Conservation (phyloP, 192 early-diverging fungal species). For the Coemansia sp. region DNA sequence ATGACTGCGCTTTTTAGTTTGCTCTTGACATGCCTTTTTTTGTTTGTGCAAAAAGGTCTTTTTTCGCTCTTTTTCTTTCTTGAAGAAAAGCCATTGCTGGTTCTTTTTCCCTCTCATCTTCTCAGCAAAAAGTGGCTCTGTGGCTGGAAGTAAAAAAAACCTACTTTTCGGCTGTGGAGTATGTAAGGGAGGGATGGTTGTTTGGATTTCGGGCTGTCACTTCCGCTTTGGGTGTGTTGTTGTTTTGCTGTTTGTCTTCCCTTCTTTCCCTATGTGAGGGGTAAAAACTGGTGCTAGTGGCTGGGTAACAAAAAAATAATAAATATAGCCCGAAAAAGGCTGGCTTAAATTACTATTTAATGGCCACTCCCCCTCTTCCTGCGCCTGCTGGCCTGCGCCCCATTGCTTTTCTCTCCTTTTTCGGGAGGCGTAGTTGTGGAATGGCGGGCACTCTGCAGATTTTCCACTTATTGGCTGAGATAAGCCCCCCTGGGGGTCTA, state of each 20-base stretch:
- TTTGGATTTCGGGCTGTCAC: not conserved
- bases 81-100: not conserved
- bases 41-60: not conserved
- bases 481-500: not conserved
- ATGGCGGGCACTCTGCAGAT: not conserved
- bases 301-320: not conserved
- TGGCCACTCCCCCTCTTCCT: not conserved
- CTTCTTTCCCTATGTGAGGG: not conserved
- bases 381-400: constrained; percentile 3
- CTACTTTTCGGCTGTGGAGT: not conserved
- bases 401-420: not conserved
- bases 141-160: not conserved
- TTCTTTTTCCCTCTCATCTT: not conserved
- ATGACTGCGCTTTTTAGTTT: not conserved
- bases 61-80: not conserved
- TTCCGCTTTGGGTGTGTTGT: not conserved
- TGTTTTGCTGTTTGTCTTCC: constrained; percentile 4
- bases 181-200: not conserved
- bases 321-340: not conserved
- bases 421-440: not conserved
- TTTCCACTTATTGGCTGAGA: constrained; percentile 6
- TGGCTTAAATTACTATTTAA: not conserved
- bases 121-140: not conserved
- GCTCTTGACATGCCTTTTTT: not conserved
- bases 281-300: not conserved